Base-by-base conservation (phyloP, 257 asterid species). In the Przewalskia tangutica region DNA sequence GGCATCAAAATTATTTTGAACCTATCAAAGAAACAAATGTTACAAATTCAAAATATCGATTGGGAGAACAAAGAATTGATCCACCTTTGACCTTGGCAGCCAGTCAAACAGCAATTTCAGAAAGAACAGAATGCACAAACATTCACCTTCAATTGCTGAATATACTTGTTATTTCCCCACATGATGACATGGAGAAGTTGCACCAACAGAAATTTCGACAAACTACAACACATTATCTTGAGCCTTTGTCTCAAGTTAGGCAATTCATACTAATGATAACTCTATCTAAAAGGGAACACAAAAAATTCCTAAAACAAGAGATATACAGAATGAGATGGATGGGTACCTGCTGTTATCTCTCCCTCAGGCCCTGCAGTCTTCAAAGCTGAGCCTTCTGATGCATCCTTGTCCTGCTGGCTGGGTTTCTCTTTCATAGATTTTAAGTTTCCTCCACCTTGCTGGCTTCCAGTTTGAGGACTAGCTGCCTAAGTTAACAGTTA, bases 281-380 rank as follows among this genome's bases (percentile, higher is more conserved):
- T 50, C 3, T 75, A 75, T 23, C 32, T 67, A 38, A 81, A 55
- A 64, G 56, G 81, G 23, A 81, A 70, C 54, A 40, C 4, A 50
- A 16, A 62, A 80, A 6, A 76, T 32, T 66, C 48, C 34, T 5
- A 81, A 60, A n/a, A 56, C 18, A 51, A 48, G 50, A 50, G 46
- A 64, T 84, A 67, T 54, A 55, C 77, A 81, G 53, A 40, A 20
- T 14, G 55, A 20, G 23, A 20, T 23, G 50, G 54, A 18, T 40
- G 59, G 38, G 65, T 84, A 95, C 99, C 99, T 88, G 99, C 99
- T 82, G 97, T 89, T 84, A 95, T 95, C 86, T 95, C 99, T 85
- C 98, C 98, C 83, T 91, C 99, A 55, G 98, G 91, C 76, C 99
- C 99, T 16, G 98, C 98, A 62, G 91, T 91, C 83, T 95, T 95